A percentile compares a stretch with the other conserved stretches of the same genome.
Evolutionary conservation across 805 yeast species (phyloP).

Genomic region (Candida manassasensis): DNA sequence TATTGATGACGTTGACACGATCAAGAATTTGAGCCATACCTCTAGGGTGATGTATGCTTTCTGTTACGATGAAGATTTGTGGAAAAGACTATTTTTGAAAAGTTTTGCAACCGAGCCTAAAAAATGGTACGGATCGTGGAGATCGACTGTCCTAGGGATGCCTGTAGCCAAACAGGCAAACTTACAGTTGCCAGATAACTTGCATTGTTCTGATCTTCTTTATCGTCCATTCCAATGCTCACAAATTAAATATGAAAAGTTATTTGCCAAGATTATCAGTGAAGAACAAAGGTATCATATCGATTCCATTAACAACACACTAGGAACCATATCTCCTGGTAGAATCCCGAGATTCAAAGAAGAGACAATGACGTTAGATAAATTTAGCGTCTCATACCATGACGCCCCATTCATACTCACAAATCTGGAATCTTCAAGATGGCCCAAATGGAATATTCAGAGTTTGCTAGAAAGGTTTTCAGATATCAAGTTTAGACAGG

Average conservation of each 20-base stretch:
- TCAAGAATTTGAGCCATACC: conserved; percentile 49
- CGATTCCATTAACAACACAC: conserved; percentile 14
- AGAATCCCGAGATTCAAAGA: conserved; percentile 54
- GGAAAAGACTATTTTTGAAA: conserved; percentile 58
- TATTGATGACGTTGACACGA: conserved; percentile 43
- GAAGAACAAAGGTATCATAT: conserved; percentile 37
- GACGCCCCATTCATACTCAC: conserved; percentile 63
- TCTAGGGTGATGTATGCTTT: conserved; percentile 72
- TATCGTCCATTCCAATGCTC: conserved; percentile 83
- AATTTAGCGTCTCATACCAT: conserved; percentile 44
- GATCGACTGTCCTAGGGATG: conserved; percentile 50
- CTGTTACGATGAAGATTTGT: conserved; percentile 70
- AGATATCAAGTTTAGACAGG: conserved; percentile 68
- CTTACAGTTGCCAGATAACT: conserved; percentile 42
- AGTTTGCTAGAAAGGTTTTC: conserved; percentile 51
- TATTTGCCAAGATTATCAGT: conserved; percentile 45
- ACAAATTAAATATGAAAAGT: conserved; percentile 52
- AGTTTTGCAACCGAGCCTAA: conserved; percentile 10
- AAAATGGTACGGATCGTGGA: conserved; percentile 80
- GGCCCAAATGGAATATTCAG: conserved; percentile 65
- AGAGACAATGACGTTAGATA: conserved; percentile 32
- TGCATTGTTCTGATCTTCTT: conserved; percentile 70
- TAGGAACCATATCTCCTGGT: conserved; percentile 26
- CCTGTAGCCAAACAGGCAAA: conserved; percentile 36
- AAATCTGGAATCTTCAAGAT: conserved; percentile 28